Conservation (phyloP, 495 filamentous ascomycete genomes). For the Neurospora pannonica region DNA sequence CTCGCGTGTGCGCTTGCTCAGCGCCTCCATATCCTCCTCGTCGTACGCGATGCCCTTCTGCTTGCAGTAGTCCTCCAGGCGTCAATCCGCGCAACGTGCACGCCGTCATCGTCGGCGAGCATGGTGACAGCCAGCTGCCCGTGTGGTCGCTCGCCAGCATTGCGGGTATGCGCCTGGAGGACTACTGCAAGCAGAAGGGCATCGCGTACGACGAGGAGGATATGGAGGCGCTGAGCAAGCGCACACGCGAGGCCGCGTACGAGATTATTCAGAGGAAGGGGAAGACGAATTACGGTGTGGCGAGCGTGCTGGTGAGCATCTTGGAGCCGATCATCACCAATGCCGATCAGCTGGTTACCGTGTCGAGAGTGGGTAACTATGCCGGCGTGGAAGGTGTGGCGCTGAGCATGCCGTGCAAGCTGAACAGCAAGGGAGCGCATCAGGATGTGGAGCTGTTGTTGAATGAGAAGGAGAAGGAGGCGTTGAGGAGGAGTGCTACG, state of each 20-base stretch:
- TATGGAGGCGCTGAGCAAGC: constrained; percentile 13
- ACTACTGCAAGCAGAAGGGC: constrained; percentile 17
- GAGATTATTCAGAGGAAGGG: constrained; percentile 49
- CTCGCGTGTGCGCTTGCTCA: no score
- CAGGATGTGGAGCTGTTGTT: constrained; percentile 20
- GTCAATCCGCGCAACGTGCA: constrained; percentile 25
- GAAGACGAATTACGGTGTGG: constrained; percentile 53
- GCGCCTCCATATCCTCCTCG: no score
- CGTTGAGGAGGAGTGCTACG: constrained; percentile 29
- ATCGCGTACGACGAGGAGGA: constrained; percentile 11
- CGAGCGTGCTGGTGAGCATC: constrained; percentile 27
- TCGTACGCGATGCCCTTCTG: no score
- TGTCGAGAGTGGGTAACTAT: constrained; percentile 20
- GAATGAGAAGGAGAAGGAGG: constrained; percentile 12
- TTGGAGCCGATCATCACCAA: constrained; percentile 22
- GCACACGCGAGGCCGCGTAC: constrained; percentile 36
- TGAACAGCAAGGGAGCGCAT: constrained; percentile 19
- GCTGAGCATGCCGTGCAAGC: constrained; percentile 25
- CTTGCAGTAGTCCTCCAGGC: no score
- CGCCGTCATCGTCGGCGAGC: constrained; percentile 24
- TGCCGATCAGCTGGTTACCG: constrained; percentile 19
- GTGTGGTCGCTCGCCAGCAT: constrained; percentile 25
- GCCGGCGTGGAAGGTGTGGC: constrained; percentile 20
- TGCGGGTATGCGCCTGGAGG: constrained; percentile 19
- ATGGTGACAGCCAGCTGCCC: constrained; percentile 23